Conservation (phyloP, 768 basidiomycete species). For the Tubosaeta brunneosetosa region DNA sequence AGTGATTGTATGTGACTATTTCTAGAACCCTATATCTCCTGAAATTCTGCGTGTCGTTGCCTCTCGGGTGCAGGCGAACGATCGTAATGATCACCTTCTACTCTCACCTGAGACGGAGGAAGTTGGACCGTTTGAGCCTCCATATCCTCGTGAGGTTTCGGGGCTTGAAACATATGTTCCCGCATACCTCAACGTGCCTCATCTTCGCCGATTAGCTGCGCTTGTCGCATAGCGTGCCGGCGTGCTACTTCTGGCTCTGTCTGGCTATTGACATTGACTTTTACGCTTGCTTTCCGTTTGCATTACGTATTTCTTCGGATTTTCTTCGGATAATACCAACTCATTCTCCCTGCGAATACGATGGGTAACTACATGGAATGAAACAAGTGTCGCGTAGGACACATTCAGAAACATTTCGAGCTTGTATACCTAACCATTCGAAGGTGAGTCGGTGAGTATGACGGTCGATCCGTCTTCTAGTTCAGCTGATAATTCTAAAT, state of each 20-base stretch:
- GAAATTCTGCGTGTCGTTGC: conserved; percentile 97
- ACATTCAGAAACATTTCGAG: background rate
- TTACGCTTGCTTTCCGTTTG: conserved; percentile 11
- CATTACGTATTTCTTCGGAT: conserved; percentile 17
- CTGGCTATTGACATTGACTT: conserved; percentile 1
- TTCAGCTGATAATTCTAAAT: conserved; percentile 44
- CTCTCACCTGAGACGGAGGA: conserved; percentile 96
- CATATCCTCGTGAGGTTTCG: conserved; percentile 89
- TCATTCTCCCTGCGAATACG: background rate
- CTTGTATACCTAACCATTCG: background rate
- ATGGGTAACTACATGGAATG: background rate
- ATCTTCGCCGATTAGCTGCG: conserved; percentile 82
- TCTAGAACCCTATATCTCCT: conserved; percentile 90
- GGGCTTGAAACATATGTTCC: conserved; percentile 96
- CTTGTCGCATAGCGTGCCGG: conserved; percentile 58
- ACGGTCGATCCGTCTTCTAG: conserved; percentile 48
- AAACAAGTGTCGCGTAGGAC: background rate
- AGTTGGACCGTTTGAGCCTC: conserved; percentile 92
- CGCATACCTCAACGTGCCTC: conserved; percentile 85
- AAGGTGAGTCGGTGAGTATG: conserved; percentile 9
- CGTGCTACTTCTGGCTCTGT: background rate
- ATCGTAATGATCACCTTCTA: conserved; percentile 94
- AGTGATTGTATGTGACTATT: conserved; percentile 3
- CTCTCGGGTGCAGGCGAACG: conserved; percentile 91
- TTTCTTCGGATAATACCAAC: conserved; percentile 16